Evolutionary conservation across 257 asterid genomes (phyloP), one percentile per base, ranked within the genome.

Genomic region (Craterostigma plantagineum): DNA sequence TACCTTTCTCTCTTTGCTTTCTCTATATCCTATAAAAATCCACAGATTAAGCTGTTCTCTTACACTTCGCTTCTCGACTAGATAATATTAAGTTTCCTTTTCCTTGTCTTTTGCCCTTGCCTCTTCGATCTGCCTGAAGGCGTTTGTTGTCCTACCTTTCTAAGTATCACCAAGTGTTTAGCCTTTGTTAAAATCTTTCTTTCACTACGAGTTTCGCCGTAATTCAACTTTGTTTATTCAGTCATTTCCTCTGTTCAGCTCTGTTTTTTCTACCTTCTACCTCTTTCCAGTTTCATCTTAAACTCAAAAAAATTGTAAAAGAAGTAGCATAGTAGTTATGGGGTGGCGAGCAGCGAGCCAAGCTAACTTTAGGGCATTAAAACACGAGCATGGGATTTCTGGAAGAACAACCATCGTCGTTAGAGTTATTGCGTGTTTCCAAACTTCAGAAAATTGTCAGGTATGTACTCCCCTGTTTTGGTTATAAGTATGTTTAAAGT

Each of bases 311-410:
- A 52, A 70, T 65, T 64, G 56, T 59, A 55, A 9, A 65, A 51
- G 6, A 23, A 23, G n/a, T n/a, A n/a, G n/a, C n/a, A 23, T 23
- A 70, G 73, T 50, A 78, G 85, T 78, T 68, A 82, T 82, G 94
- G 92, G 75, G 90, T 75, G 90, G 77, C 92, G 78, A 75, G 77
- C 85, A 46, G 85, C 91, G 7, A 64, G 84, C 55, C 92, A 70
- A 61, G 73, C 91, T 54, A 63, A 66, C 60, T 82, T 82, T 38
- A 62, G 68, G 73, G 76, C 80, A 49, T 70, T 60, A 48, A 78
- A 82, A 71, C 85, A 82, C 49, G 94, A 82, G 64, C 64, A 58
- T 55, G 94, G 94, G 50, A 66, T 77, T 64, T 52, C 77, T 18
- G 91, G 85, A 45, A 68, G 66, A 75, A 49, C 81, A 49, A 73